These are phyloP conservation scores for Amanita pallidorosea DNA, from an alignment of 768 basidiomycete species.

Conservation along the genomic window DNA sequence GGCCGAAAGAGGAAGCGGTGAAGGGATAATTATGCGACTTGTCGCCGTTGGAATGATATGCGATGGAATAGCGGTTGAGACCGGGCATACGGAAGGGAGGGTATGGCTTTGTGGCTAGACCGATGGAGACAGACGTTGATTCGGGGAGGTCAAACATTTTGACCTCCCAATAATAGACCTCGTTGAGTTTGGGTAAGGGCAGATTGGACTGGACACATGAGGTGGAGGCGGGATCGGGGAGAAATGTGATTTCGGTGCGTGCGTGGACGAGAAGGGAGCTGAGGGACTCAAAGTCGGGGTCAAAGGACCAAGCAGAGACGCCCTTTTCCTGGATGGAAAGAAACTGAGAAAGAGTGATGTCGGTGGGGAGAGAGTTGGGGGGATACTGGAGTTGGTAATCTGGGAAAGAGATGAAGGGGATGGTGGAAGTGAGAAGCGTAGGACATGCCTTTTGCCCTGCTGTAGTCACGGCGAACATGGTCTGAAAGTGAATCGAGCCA, in stretches of 20 bases:
- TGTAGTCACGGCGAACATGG: conserved; percentile 54
- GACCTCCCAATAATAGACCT: conserved; percentile 99
- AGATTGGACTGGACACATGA: conserved; percentile 96
- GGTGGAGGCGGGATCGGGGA: conserved; percentile 89
- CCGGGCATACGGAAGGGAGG: conserved; percentile 91
- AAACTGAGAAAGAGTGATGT: conserved; percentile 97
- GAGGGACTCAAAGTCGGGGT: conserved; percentile 95
- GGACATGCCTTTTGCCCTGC: conserved; percentile 71
- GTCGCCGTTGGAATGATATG: conserved; percentile 94
- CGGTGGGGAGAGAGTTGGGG: conserved; percentile 93
- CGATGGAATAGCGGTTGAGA: conserved; percentile 76
- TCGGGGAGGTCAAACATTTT: conserved; percentile 97
- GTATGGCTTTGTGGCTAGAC: conserved; percentile 94
- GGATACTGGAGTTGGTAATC: conserved; percentile 83
- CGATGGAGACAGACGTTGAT: conserved; percentile 81
- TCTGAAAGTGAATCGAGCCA: conserved; percentile 87
- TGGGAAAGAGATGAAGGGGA: conserved; percentile 16
- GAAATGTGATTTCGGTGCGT: conserved; percentile 95
- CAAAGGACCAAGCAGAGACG: conserved; percentile 98
- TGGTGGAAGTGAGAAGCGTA: conserved; percentile 4
- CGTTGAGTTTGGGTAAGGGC: conserved; percentile 94
- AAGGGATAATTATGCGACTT: conserved; percentile 98
- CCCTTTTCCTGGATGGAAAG: conserved; percentile 99
- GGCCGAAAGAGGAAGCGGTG: conserved; percentile 74
- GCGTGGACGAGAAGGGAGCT: conserved; percentile 89